These are phyloP conservation scores for Hyphopichia wangnamkhiaoensis DNA, from an alignment of 1,139 yeast species.

Conservation along the genomic window DNA sequence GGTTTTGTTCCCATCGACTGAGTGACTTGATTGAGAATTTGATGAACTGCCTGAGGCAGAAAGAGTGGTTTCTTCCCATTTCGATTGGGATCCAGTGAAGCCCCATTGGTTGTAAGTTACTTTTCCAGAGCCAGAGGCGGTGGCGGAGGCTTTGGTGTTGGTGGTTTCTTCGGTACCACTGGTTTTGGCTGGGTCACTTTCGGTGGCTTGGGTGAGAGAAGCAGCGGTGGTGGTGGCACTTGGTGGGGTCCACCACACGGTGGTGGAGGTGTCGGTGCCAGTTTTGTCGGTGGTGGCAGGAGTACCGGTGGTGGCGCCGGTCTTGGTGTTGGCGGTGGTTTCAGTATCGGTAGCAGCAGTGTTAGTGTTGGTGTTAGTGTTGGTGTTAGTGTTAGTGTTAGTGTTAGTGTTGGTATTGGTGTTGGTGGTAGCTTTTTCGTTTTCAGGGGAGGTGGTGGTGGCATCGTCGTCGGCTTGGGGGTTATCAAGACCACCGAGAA, in stretches of 20 bases:
- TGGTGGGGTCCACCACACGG: constrained; percentile 7
- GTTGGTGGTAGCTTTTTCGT: constrained; percentile 7
- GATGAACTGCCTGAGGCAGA: constrained; percentile 8
- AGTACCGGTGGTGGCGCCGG: constrained; percentile 18
- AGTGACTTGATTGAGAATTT: constrained; percentile 13
- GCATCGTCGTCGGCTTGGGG: constrained; percentile 3
- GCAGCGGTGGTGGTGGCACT: constrained; percentile 9
- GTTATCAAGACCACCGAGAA: constrained; percentile 17
- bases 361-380: constrained; percentile 11
- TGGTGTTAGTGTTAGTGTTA: constrained; percentile 11
- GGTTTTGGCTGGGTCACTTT: too few species aligned
- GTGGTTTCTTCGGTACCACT: constrained; percentile 7
- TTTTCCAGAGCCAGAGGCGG: constrained; percentile 8
- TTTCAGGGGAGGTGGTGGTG: constrained; percentile 2
- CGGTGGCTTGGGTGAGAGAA: too few species aligned
- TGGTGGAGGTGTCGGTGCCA: constrained; percentile 8
- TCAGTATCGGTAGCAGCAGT: constrained; percentile 12
- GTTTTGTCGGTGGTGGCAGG: constrained; percentile 12
- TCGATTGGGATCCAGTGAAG: constrained; percentile 42
- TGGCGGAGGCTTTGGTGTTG: constrained; percentile 7
- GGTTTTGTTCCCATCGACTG: constrained; percentile 19
- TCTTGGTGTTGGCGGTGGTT: constrained; percentile 15
- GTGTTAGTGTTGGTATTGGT: constrained; percentile 10
- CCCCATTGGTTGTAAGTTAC: constrained; percentile 45
- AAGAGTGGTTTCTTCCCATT: constrained; percentile 28